Evolutionary conservation across 306 rosid species (phyloP).

Genomic region (Mucuna pruriens): DNA sequence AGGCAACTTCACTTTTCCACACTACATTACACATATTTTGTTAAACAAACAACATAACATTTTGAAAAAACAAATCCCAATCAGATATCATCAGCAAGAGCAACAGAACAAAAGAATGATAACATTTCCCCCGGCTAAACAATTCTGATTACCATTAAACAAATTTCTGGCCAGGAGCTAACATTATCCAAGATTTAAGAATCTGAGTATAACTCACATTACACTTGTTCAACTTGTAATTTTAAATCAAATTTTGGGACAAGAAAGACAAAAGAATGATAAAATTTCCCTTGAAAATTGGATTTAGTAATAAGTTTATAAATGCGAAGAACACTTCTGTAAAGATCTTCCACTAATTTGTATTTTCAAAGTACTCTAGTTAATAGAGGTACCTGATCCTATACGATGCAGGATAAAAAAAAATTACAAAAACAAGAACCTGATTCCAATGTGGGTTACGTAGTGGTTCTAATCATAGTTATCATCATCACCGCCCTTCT

Average conservation of each 20-base stretch:
- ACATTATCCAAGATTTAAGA: neutral
- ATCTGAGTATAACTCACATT: neutral
- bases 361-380: neutral
- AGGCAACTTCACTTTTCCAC: neutral
- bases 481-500: conserved; percentile 35
- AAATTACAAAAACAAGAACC: conserved; percentile 38
- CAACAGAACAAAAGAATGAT: neutral
- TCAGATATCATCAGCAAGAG: neutral
- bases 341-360: neutral
- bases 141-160: conserved; percentile 14
- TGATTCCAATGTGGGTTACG: conserved; percentile 5
- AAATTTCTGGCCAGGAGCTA: neutral
- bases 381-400: neutral
- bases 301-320: neutral
- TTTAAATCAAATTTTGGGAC: neutral
- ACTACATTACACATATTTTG: neutral
- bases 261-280: neutral
- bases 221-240: neutral
- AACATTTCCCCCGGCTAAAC: neutral
- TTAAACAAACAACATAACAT: neutral
- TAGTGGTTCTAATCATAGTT: neutral
- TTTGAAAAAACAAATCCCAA: conserved; percentile 4
- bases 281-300: neutral
- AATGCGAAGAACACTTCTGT: neutral
- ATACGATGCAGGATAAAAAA: neutral